A percentile compares a stretch with the other conserved stretches of the same genome.
These are phyloP conservation scores for Echinosophora koreensis DNA, from an alignment of 306 rosid genomes.

Conservation along the genomic window DNA sequence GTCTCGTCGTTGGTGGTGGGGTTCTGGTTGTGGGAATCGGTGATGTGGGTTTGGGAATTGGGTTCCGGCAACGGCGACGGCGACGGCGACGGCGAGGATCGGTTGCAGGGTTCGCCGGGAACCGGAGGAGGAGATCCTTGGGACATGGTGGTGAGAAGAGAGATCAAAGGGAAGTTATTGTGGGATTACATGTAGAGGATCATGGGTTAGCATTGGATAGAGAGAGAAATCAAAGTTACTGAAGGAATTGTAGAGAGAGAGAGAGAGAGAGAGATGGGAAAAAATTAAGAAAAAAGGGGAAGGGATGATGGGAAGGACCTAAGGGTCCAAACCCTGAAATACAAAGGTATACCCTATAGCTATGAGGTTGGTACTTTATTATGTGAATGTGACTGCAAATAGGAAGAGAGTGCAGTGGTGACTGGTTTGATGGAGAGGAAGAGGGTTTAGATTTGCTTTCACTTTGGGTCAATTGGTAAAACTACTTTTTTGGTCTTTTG, in stretches of 20 bases:
- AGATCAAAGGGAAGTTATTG: slow-evolving; percentile 62
- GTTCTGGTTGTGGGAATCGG: slow-evolving; percentile 48
- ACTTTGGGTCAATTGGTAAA: slow-evolving; percentile 39
- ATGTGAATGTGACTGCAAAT: slow-evolving; percentile 36
- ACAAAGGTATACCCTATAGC: slow-evolving; percentile 36
- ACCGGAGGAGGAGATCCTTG: slow-evolving; percentile 66
- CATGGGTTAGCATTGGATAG: slow-evolving; percentile 63
- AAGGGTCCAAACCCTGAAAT: slow-evolving; percentile 69
- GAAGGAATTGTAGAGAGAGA: slow-evolving; percentile 9
- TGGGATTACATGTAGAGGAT: slow-evolving; percentile 68
- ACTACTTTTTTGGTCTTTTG: background rate
- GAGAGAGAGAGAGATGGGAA: slow-evolving; percentile 38
- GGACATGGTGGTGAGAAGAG: slow-evolving; percentile 62
- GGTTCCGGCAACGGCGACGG: slow-evolving; percentile 64
- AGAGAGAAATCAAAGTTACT: slow-evolving; percentile 41
- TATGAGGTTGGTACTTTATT: background rate
- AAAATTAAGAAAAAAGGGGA: background rate
- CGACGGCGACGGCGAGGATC: slow-evolving; percentile 66
- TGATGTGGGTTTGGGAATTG: slow-evolving; percentile 48
- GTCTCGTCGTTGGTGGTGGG: slow-evolving; percentile 55
- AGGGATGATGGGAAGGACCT: slow-evolving; percentile 52
- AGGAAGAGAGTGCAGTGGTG: slow-evolving; percentile 5
- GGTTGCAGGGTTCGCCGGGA: slow-evolving; percentile 57
- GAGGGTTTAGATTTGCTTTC: slow-evolving; percentile 48
- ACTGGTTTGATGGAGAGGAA: background rate